phyloP scores from a whole-genome alignment of 1,284 basidiomycete genomes.

The Hypsizygus ulmarius region DNA sequence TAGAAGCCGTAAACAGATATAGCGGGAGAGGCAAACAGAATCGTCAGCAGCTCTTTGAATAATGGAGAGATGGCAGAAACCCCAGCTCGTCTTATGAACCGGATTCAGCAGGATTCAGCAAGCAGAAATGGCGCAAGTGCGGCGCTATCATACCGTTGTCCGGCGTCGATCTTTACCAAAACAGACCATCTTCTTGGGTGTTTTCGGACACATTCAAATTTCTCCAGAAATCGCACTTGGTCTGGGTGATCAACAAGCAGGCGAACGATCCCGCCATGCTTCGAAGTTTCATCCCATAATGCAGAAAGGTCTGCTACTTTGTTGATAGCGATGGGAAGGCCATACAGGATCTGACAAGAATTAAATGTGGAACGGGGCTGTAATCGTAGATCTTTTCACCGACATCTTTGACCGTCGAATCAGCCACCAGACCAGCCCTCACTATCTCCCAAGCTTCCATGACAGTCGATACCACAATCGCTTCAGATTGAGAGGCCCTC shows the following conservation, averaged over 20 bases:
- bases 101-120: background rate
- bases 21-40: conserved; percentile 49
- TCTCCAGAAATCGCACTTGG: conserved; percentile 66
- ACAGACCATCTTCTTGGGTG: conserved; percentile 60
- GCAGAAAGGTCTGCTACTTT: conserved; percentile 70
- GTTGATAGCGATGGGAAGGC: conserved; percentile 67
- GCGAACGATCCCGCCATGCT: conserved; percentile 55
- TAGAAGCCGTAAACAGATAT: conserved; percentile 82
- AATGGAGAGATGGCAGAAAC: conserved; percentile 49
- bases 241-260: conserved; percentile 75
- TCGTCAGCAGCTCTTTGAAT: conserved; percentile 56
- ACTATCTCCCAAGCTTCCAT: conserved; percentile 78
- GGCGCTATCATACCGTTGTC: conserved; percentile 58
- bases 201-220: conserved; percentile 44
- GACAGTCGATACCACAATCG: conserved; percentile 75
- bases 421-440: conserved; percentile 65
- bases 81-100: conserved; percentile 73
- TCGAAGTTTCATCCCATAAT: conserved; percentile 55
- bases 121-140: background rate
- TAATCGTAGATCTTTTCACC: conserved; percentile 24
- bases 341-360: conserved; percentile 70
- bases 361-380: background rate
- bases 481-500: conserved; percentile 48
- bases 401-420: conserved; percentile 75
- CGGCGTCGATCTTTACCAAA: conserved; percentile 82